These are phyloP conservation scores for Mortierella sp. DNA, from an alignment of 371 early-diverging fungal genomes.

Conservation along the genomic window DNA sequence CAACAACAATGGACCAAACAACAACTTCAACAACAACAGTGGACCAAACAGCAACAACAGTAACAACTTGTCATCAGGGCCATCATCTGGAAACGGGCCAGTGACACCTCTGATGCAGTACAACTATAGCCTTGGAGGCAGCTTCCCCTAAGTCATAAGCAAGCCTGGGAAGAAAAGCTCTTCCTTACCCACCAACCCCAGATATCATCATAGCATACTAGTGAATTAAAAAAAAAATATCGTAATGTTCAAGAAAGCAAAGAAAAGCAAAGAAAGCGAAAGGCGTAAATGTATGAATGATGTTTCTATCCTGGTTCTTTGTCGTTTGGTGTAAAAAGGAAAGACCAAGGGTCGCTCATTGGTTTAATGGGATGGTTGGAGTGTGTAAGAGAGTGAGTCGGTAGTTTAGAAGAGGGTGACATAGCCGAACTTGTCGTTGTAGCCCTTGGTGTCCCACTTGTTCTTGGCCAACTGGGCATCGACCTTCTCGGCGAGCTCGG, in stretches of 20 bases:
- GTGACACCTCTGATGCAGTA: conserved; percentile 53
- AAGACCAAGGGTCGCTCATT: neutral
- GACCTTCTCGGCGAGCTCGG: conserved; percentile 89
- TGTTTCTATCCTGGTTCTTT: neutral
- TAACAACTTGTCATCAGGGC: conserved; percentile 11
- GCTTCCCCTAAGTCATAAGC: conserved; percentile 34
- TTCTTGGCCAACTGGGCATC: conserved; percentile 93
- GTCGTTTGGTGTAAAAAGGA: neutral
- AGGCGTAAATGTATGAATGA: neutral
- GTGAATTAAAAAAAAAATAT: neutral
- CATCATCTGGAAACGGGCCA: conserved; percentile 15
- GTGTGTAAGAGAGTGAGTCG: neutral
- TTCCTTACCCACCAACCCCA: neutral
- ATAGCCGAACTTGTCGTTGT: conserved; percentile 93
- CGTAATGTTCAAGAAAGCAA: no score
- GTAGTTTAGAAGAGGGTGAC: conserved; percentile 79
- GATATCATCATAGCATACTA: neutral
- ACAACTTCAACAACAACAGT: conserved; percentile 11
- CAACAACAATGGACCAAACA: conserved; percentile 19
- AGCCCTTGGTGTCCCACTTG: conserved; percentile 93
- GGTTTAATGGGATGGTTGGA: neutral
- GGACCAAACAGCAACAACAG: conserved; percentile 16
- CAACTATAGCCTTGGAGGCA: conserved; percentile 42
- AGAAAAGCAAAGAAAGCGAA: neutral
- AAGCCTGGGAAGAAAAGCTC: no score